phyloP scores from a whole-genome alignment of 2,329 filamentous ascomycete genomes.

The Nigrograna mackinnonii region DNA sequence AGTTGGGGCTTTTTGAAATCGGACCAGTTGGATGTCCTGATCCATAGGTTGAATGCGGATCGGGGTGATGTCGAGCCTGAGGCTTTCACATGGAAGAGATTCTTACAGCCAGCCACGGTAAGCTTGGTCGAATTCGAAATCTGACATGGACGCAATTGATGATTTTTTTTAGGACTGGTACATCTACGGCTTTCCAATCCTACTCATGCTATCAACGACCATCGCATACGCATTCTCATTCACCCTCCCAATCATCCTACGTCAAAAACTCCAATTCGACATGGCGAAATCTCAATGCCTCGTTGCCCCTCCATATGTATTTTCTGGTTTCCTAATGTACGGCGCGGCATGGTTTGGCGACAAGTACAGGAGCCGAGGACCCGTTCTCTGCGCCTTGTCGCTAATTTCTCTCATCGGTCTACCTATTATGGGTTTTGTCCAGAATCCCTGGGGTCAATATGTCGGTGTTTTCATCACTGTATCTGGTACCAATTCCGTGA shows the following conservation, averaged over 20 bases:
- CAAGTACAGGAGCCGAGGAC: slow-evolving; percentile 25
- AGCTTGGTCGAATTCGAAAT: neutral
- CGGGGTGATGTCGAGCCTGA: slow-evolving; percentile 26
- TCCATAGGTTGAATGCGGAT: slow-evolving; percentile 25
- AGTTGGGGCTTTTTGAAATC: slow-evolving; percentile 23
- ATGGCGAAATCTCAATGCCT: slow-evolving; percentile 26
- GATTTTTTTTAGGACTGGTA: slow-evolving; percentile 15
- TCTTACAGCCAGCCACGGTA: slow-evolving; percentile 15
- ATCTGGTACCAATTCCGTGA: slow-evolving; percentile 18
- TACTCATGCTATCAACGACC: slow-evolving; percentile 24
- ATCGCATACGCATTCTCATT: slow-evolving; percentile 28
- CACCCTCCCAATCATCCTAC: slow-evolving; percentile 30
- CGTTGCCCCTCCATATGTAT: slow-evolving; percentile 28
- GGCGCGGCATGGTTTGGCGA: slow-evolving; percentile 25
- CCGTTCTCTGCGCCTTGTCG: slow-evolving; percentile 23
- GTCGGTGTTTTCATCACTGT: slow-evolving; percentile 29
- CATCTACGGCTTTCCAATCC: slow-evolving; percentile 25
- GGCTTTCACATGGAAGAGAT: slow-evolving; percentile 20
- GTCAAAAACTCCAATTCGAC: slow-evolving; percentile 23
- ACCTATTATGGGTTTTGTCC: slow-evolving; percentile 25
- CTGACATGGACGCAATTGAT: too few species aligned
- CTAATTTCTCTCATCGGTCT: slow-evolving; percentile 24
- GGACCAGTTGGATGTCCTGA: slow-evolving; percentile 17
- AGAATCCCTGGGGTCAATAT: slow-evolving; percentile 24
- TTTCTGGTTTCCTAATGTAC: slow-evolving; percentile 25